phyloP scores from a whole-genome alignment of 2,329 filamentous ascomycete species.

The Fusarium sacchari region DNA sequence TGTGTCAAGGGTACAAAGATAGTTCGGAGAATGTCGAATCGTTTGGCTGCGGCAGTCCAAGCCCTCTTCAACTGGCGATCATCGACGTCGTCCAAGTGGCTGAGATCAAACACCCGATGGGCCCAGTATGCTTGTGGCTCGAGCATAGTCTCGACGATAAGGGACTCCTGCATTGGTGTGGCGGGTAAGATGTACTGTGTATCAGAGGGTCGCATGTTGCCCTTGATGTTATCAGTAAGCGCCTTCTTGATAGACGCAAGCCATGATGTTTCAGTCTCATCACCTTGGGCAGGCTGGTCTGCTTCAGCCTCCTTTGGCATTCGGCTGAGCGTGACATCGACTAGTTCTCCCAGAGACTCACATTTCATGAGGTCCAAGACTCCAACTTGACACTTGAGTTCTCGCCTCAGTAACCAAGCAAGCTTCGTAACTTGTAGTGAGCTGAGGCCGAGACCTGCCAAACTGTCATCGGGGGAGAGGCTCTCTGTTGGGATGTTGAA shows the following conservation, averaged over 20 bases:
- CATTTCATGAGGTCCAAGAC: constrained; percentile 24
- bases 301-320: background rate
- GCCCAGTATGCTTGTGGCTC: constrained; percentile 26
- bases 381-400: constrained; percentile 10
- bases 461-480: constrained; percentile 4
- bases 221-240: background rate
- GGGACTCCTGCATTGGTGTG: constrained; percentile 16
- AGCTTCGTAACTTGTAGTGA: constrained; percentile 25
- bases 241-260: background rate
- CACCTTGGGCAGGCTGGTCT: rapidly evolving
- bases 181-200: constrained; percentile 5
- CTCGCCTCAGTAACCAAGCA: constrained; percentile 11
- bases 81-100: constrained; percentile 5
- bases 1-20: constrained; percentile 10
- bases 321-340: background rate
- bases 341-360: background rate
- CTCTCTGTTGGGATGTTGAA: constrained; percentile 6
- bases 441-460: constrained; percentile 23
- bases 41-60: constrained; percentile 5
- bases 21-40: constrained; percentile 17
- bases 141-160: constrained; percentile 23
- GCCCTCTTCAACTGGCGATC: constrained; percentile 3
- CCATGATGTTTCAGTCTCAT: background rate
- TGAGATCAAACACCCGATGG: constrained; percentile 16
- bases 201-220: background rate